Evolutionary conservation across 2,329 filamentous ascomycete species (phyloP), one percentile per base, ranked within the genome.

Genomic region (Dactylellina cionopaga): DNA sequence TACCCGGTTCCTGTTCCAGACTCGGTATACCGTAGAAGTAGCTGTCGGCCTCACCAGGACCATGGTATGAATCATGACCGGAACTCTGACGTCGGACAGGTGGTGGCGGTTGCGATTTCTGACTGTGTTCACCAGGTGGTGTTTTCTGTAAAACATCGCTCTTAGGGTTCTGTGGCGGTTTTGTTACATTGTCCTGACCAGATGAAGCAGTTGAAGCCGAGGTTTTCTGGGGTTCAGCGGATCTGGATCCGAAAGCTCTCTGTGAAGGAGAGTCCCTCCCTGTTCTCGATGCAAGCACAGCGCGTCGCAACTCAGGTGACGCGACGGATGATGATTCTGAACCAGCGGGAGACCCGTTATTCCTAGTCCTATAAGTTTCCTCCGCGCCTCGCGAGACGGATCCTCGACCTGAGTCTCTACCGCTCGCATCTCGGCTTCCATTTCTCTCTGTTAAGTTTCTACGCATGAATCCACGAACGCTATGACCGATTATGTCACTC

Each of bases 401-500:
- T 9, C 65, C 56, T 43, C 39, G 41, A n/a, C 24, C 51, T 7
- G 44, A 44, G 27, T 47, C 56, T 43, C 43, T 19, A n/a, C 29
- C 17, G 27, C n/a, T 60, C 55, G 9, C 55, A 19, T 39, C 39
- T 44, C 10, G n/a, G n/a, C 43, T 51, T 17, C 56, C 35, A 5
- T 62, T 33, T 37, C 44, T 27, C 13, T 70, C 56, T 39, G 44
- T 27, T 27, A 70, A 70, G 33, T 63, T 70, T 31, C 65, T 70
- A 19, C 49, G 39, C 24, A 70, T 60, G 52, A 70, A 70, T 19
- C 56, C 56, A 51, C 65, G 65, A 15, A 70, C 65, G 29, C 65
- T 70, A 17, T 54, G 51, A 19, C 65, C 65, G 19, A 70, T 70
- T 22, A 70, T 70, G 35, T 70, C 65, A 15, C 65, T 70, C 58